Percentiles rank a stretch among this genome's conserved stretches.
phyloP scores from a whole-genome alignment of 75 land plant genomes.

The Adiantum capillusveneris region DNA sequence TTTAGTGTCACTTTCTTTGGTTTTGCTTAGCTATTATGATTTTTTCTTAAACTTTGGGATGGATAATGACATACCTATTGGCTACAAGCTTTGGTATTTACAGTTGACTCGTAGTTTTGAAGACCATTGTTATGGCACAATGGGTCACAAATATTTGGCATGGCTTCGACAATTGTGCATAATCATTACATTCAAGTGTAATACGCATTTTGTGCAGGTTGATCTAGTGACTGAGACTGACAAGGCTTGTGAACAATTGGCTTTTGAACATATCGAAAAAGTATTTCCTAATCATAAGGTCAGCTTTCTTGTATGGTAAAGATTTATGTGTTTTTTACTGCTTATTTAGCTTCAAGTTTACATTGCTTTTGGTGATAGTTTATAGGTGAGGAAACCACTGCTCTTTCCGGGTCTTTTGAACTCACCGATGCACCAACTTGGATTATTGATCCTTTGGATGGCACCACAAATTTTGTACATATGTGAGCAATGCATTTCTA shows the following conservation, averaged over 20 bases:
- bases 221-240: slow-evolving; percentile 98
- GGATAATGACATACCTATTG: too few species aligned
- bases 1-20: too few species aligned
- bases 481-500: too few species aligned
- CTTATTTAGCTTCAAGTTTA: background rate
- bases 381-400: slow-evolving; percentile 93
- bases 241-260: slow-evolving; percentile 80
- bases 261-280: slow-evolving; percentile 55
- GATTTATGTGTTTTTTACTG: too few species aligned
- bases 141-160: too few species aligned
- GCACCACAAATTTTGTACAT: slow-evolving; percentile 98
- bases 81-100: too few species aligned
- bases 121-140: too few species aligned
- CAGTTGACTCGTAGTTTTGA: too few species aligned
- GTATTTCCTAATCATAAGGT: slow-evolving; percentile 74
- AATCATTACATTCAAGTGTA: background rate
- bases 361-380: slow-evolving; percentile 35
- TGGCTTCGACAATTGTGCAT: background rate
- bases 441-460: slow-evolving; percentile 94
- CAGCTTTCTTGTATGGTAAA: background rate
- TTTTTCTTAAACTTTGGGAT: too few species aligned
- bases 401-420: slow-evolving; percentile 51
- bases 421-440: slow-evolving; percentile 85
- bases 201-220: slow-evolving; percentile 43
- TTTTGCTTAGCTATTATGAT: too few species aligned